Percentiles rank a stretch among this genome's conserved stretches.
Conservation (phyloP, 148 eudicot species). For the Silene uniflora region DNA sequence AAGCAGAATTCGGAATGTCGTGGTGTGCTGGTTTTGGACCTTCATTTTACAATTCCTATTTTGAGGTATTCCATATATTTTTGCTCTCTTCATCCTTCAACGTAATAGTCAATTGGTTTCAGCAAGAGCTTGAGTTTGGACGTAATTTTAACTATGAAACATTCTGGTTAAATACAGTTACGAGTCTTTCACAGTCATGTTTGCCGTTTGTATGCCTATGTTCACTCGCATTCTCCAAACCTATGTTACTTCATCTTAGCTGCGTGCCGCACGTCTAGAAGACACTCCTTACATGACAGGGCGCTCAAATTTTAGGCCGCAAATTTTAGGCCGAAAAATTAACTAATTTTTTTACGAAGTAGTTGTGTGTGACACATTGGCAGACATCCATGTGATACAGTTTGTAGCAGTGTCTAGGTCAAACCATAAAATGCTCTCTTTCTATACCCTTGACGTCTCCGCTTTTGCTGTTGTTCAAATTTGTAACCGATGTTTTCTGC, state of each 20-base stretch:
- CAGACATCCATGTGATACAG: background rate
- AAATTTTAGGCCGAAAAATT: background rate
- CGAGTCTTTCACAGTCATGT: background rate
- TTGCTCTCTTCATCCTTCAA: background rate
- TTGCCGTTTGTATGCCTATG: background rate
- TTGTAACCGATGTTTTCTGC: background rate
- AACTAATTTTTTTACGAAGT: background rate
- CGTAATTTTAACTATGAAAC: background rate
- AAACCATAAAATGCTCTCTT: background rate
- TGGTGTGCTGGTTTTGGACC: constrained; percentile 99
- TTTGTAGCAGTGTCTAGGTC: background rate
- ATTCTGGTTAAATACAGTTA: background rate
- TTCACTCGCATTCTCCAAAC: background rate
- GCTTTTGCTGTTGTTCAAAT: background rate
- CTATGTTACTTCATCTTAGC: background rate
- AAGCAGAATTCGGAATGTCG: constrained; percentile 99
- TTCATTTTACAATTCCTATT: constrained; percentile 79
- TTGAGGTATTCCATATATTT: constrained; percentile 54
- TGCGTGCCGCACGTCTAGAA: background rate
- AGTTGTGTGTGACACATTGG: background rate
- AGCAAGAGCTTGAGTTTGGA: background rate
- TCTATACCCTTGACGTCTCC: background rate
- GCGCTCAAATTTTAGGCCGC: background rate
- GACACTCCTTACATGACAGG: background rate
- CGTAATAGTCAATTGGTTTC: background rate